Evolutionary conservation across 805 yeast genomes (phyloP).

Genomic region (Saccharomyces mikatae): DNA sequence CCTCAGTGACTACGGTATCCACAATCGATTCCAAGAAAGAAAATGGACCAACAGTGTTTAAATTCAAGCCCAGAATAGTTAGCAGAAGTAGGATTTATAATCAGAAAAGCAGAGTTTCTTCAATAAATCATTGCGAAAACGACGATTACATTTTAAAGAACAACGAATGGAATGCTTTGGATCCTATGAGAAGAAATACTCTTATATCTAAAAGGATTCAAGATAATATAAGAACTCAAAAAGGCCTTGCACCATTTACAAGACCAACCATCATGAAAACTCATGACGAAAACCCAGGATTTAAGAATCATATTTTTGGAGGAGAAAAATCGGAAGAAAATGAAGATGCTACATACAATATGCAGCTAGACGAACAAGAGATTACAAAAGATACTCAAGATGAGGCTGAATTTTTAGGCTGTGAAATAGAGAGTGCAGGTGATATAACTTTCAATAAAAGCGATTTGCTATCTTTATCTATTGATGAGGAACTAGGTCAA

Average conservation of each 20-base stretch:
- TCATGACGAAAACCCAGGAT: neutral
- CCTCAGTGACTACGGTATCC: constrained; percentile 7
- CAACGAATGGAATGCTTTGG: constrained; percentile 10
- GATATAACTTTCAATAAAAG: neutral
- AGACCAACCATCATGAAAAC: neutral
- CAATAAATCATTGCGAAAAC: neutral
- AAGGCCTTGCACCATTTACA: constrained; percentile 2
- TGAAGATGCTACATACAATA: neutral
- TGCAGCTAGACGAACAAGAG: neutral
- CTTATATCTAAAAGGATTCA: constrained; percentile 15
- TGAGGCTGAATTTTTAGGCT: neutral
- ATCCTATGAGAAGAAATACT: constrained; percentile 21
- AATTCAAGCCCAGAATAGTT: constrained; percentile 24
- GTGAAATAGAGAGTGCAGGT: neutral
- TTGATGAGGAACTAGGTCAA: constrained; percentile 11
- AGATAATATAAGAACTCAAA: constrained; percentile 8
- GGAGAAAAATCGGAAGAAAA: neutral
- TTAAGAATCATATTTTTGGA: neutral
- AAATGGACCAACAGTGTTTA: constrained; percentile 10
- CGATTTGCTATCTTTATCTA: neutral
- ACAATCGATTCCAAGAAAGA: constrained; percentile 8
- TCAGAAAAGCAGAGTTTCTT: constrained; percentile 5
- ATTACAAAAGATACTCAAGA: neutral
- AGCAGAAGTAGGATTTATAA: constrained; percentile 13
- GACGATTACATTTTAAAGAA: constrained; percentile 6